phyloP scores from a whole-genome alignment of 2,329 filamentous ascomycete species.

The Penicillium corylophilum region DNA sequence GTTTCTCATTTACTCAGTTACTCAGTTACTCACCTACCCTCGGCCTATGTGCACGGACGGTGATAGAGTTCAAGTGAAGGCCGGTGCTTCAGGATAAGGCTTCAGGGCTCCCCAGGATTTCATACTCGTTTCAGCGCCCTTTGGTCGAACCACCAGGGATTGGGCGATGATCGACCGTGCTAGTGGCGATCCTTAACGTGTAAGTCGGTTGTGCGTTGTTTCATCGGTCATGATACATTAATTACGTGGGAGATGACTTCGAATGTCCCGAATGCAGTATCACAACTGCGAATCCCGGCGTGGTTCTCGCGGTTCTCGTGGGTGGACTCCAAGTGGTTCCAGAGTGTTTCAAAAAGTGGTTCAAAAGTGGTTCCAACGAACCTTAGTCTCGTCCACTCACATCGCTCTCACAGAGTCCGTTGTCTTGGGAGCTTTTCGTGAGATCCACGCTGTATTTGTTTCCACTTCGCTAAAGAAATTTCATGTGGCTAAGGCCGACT shows the following conservation, averaged over 20 bases:
- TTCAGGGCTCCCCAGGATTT: not conserved
- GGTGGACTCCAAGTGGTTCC: not conserved
- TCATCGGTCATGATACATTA: not conserved
- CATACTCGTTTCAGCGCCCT: not conserved
- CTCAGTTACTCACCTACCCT: too few relatives aligned
- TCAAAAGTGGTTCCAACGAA: constrained; percentile 1
- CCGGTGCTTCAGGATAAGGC: not conserved
- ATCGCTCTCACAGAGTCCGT: constrained; percentile 2
- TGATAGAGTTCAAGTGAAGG: not conserved
- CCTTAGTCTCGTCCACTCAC: constrained; percentile 4
- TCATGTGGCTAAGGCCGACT: constrained; percentile 1
- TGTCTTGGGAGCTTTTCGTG: constrained; percentile 5
- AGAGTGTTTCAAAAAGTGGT: too few relatives aligned
- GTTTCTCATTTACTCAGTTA: not conserved
- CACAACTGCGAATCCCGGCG: not conserved
- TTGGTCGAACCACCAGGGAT: not conserved
- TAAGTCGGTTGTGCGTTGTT: not conserved
- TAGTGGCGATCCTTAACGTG: not conserved
- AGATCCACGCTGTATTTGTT: not conserved
- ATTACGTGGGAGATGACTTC: not conserved
- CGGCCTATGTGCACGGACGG: not conserved
- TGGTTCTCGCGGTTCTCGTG: not conserved
- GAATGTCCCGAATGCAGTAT: not conserved
- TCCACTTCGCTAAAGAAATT: not conserved
- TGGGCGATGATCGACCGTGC: not conserved